Conservation (phyloP, 495 filamentous ascomycete genomes). For the Lasiosphaeriaceae sp. region DNA sequence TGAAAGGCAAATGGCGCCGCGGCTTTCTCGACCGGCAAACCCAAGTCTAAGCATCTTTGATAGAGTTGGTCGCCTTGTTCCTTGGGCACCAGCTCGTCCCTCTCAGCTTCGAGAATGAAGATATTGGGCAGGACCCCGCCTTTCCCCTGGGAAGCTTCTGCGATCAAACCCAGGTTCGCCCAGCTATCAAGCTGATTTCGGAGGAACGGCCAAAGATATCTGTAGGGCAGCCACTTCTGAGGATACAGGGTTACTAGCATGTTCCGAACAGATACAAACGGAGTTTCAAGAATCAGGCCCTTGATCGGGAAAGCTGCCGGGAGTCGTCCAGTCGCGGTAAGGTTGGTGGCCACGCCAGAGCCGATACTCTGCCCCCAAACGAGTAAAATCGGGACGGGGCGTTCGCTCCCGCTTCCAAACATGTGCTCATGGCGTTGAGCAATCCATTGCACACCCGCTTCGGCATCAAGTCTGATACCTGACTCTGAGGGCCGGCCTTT, state of each 20-base stretch:
- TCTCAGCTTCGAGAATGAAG: conserved; percentile 57
- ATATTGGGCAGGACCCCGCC: conserved; percentile 33
- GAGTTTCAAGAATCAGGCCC: conserved; percentile 69
- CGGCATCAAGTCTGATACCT: conserved; percentile 62
- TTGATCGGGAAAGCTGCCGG: conserved; percentile 21
- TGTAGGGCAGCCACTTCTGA: conserved; percentile 77
- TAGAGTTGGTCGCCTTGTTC: conserved; percentile 51
- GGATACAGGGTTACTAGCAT: conserved; percentile 76
- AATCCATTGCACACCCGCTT: conserved; percentile 57
- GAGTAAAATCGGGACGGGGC: conserved; percentile 42
- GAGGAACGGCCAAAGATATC: conserved; percentile 46
- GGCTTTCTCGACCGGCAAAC: conserved; percentile 34
- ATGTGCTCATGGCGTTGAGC: conserved; percentile 30
- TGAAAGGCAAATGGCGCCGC: conserved; percentile 39
- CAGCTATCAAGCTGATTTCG: conserved; percentile 45
- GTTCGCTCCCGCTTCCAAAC: conserved; percentile 14
- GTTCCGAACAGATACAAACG: conserved; percentile 65
- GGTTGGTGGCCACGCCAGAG: conserved; percentile 52
- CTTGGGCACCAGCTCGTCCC: conserved; percentile 65
- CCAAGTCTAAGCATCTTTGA: conserved; percentile 37
- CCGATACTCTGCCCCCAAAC: conserved; percentile 85
- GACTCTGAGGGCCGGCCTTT: conserved; percentile 61
- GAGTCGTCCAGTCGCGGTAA: conserved; percentile 27
- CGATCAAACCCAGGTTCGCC: conserved; percentile 37
- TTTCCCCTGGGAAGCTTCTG: conserved; percentile 16